Evolutionary conservation across 805 yeast species (phyloP), one percentile per base, ranked within the genome.

Genomic region (Lipomyces kockii): DNA sequence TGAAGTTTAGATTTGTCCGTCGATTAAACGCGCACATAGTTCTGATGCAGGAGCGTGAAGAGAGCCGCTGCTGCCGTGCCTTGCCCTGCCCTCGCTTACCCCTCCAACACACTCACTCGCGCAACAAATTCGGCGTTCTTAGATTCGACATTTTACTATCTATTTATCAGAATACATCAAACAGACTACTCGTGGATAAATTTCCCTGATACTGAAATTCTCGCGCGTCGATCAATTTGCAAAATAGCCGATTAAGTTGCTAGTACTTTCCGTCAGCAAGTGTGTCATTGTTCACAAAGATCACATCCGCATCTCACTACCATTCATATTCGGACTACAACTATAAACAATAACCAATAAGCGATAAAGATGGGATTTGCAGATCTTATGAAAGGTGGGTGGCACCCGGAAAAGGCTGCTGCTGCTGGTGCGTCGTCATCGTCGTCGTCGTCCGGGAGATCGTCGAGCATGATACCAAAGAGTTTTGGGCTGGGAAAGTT

Each of bases 351-450:
- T n/a, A 17, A 43, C 22, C 22, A 43, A 11, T n/a, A 17, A 43
- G 49, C 49, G 4, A n/a, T 17, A 17, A n/a, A 2, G 7, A 61
- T 69, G 72, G 72, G 72, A 9, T 64, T 69, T 54, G 34, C 63
- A 37, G 71, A 71, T 56, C 35, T 71, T 35, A 52, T 71, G 64
- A 71, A 70, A 46, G 62, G 62, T 56, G 74, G 73, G 34, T 71
- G 74, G 74, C 74, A 71, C 60, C 73, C 72, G 22, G 74, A 71
- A 17, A 39, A 34, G 32, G 35, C 12, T 22, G 39, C 37, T 22
- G 39, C 37, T 37, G 58, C 58, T 25, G 25, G 63, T 17, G n/a
- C 55, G 25, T 11, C 53, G 35, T 56, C 67, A 17, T 57, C 62
- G 4, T 61, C 65, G 14, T 54, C 58, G 35, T 53, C 63, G 20